These are phyloP conservation scores for Parietaria judaica DNA, from an alignment of 306 rosid species.

Conservation along the genomic window DNA sequence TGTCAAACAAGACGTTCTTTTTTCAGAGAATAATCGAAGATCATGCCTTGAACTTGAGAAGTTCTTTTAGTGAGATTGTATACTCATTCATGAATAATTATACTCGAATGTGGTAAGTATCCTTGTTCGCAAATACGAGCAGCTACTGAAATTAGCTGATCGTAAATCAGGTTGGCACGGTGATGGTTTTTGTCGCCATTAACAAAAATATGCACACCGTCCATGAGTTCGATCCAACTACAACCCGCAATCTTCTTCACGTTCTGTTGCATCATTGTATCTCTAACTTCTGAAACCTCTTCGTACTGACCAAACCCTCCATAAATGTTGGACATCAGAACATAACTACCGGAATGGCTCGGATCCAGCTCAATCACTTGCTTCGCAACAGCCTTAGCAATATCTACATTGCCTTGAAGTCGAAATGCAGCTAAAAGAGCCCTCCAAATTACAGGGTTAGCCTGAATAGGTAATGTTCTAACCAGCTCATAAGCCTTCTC, in stretches of 20 bases:
- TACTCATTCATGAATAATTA: no score
- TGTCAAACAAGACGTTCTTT: not conserved
- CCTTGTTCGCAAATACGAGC: slow-evolving; percentile 52
- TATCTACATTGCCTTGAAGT: slow-evolving; percentile 47
- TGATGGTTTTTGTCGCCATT: slow-evolving; percentile 63
- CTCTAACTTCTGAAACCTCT: slow-evolving; percentile 58
- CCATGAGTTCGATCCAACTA: slow-evolving; percentile 82
- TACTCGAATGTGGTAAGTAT: slow-evolving; percentile 20
- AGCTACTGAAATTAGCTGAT: slow-evolving; percentile 57
- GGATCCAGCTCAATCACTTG: slow-evolving; percentile 66
- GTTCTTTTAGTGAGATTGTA: not conserved
- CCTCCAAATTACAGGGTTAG: slow-evolving; percentile 71
- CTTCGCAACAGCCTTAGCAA: slow-evolving; percentile 51
- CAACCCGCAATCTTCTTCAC: slow-evolving; percentile 76
- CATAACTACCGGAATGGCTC: slow-evolving; percentile 65
- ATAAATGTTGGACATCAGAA: slow-evolving; percentile 64
- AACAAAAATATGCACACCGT: slow-evolving; percentile 59
- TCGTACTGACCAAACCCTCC: slow-evolving; percentile 59
- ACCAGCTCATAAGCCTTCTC: slow-evolving; percentile 53
- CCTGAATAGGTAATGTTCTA: slow-evolving; percentile 47
- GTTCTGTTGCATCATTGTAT: slow-evolving; percentile 60
- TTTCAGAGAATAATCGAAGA: not conserved
- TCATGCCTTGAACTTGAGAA: not conserved
- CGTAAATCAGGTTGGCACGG: slow-evolving; percentile 44
- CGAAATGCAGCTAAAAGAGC: slow-evolving; percentile 71